Evolutionary conservation across 441 rosid species (phyloP).

Genomic region (Mallotus japonicus): DNA sequence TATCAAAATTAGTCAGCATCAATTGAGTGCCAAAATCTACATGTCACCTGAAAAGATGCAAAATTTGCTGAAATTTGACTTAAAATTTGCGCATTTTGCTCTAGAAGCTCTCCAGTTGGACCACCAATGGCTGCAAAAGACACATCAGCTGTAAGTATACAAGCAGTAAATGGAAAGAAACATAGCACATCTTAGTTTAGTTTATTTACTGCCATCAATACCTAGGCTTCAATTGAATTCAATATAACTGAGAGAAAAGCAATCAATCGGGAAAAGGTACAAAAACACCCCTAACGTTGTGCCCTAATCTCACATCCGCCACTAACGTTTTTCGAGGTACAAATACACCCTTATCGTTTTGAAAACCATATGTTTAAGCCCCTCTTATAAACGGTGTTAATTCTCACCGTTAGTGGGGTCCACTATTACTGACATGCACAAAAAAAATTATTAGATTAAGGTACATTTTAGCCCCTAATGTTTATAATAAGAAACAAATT

Average conservation of each 20-base stretch:
- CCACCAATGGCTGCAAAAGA: conserved; percentile 72
- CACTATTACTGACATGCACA: too few relatives aligned
- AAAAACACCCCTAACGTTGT: too few relatives aligned
- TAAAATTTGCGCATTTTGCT: conserved; percentile 76
- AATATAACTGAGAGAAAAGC: neutral
- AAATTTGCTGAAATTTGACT: conserved; percentile 74
- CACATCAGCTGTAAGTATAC: conserved; percentile 14
- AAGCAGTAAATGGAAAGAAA: conserved; percentile 5
- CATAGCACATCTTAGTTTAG: conserved; percentile 1
- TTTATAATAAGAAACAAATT: too few relatives aligned
- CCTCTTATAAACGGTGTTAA: too few relatives aligned
- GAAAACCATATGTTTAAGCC: too few relatives aligned
- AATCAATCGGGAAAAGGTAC: neutral
- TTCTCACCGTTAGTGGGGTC: too few relatives aligned
- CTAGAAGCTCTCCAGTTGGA: conserved; percentile 75
- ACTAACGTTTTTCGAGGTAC: too few relatives aligned
- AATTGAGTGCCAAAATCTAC: neutral
- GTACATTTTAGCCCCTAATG: too few relatives aligned
- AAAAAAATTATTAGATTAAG: too few relatives aligned
- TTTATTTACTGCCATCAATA: neutral
- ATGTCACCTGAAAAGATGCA: conserved; percentile 65
- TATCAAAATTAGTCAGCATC: neutral
- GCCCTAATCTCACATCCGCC: too few relatives aligned
- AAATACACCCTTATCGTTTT: too few relatives aligned
- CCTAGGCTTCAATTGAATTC: neutral